phyloP scores from a whole-genome alignment of 371 early-diverging fungal species.

The Zopfochytrium polystomum region DNA sequence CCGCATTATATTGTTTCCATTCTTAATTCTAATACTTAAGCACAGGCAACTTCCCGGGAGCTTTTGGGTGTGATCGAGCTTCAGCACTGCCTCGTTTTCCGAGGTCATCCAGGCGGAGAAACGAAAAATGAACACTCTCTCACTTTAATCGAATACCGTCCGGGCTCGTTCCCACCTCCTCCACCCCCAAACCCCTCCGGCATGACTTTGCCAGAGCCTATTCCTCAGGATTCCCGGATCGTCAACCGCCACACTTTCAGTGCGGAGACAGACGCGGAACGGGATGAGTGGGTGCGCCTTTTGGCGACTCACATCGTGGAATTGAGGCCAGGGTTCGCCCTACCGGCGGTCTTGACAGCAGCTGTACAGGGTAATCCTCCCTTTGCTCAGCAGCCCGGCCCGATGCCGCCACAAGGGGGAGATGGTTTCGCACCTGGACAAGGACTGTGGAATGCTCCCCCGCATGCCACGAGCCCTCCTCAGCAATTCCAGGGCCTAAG shows the following conservation, averaged over 20 bases:
- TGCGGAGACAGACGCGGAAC: constrained; percentile 80
- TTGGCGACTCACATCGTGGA: constrained; percentile 28
- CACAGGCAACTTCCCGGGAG: constrained; percentile 13
- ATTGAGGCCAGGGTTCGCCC: not conserved
- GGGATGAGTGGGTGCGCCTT: constrained; percentile 76
- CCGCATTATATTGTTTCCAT: constrained; percentile 2
- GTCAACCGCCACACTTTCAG: constrained; percentile 73
- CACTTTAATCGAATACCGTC: constrained; percentile 61
- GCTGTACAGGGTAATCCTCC: not conserved
- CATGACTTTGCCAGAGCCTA: constrained; percentile 1
- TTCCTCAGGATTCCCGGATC: constrained; percentile 40
- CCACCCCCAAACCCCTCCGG: no score
- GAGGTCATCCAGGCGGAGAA: constrained; percentile 1
- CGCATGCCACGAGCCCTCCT: not conserved
- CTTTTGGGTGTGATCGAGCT: constrained; percentile 32
- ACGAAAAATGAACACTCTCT: constrained; percentile 69
- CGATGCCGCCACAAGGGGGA: no score
- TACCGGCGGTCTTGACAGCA: not conserved
- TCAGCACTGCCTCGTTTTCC: constrained; percentile 31
- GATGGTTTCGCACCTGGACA: no score
- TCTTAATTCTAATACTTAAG: constrained; percentile 1
- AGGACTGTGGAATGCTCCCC: no score
- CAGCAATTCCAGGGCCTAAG: constrained; percentile 5
- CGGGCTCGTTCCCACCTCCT: constrained; percentile 43
- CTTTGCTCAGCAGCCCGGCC: no score